phyloP scores from a whole-genome alignment of 1,284 basidiomycete species.

The Anthracocystis walkeri region DNA sequence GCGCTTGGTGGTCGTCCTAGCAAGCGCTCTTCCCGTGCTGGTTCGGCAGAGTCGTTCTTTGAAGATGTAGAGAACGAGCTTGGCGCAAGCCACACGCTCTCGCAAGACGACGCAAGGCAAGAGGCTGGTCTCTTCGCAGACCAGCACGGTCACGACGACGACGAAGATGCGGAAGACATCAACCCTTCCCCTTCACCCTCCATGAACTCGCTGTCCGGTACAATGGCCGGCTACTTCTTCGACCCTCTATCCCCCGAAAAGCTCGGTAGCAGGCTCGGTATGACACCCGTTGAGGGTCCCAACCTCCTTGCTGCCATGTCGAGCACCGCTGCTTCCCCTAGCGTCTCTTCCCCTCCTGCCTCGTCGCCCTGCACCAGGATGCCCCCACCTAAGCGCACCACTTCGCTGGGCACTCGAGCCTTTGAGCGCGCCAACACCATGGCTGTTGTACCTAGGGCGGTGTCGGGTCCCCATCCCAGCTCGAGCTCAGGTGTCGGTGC shows the following conservation, averaged over 20 bases:
- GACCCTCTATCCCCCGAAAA: conserved; percentile 63
- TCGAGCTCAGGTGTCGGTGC: conserved; percentile 21
- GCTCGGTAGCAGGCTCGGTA: conserved; percentile 25
- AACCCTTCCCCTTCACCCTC: conserved; percentile 54
- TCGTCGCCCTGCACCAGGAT: conserved; percentile 46
- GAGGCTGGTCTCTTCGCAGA: not conserved
- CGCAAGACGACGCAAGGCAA: conserved; percentile 6
- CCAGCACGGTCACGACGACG: conserved; percentile 8
- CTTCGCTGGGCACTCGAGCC: conserved; percentile 35
- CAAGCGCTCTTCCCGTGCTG: conserved; percentile 33
- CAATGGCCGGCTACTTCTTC: conserved; percentile 63
- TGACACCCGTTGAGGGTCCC: conserved; percentile 28
- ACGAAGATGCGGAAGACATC: conserved; percentile 18
- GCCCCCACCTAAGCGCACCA: conserved; percentile 44
- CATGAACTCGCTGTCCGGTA: conserved; percentile 30
- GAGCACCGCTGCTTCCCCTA: conserved; percentile 31
- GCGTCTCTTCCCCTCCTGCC: conserved; percentile 37
- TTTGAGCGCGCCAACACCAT: conserved; percentile 51
- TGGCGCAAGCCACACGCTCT: conserved; percentile 12
- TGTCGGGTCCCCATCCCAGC: conserved; percentile 2
- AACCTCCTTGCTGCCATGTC: conserved; percentile 48
- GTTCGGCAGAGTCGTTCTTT: conserved; percentile 41
- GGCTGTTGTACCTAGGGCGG: conserved; percentile 30
- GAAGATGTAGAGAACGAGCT: conserved; percentile 40
- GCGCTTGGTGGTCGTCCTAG: conserved; percentile 8